Conservation (phyloP, 805 yeast species). For the Candida silvicultrix region DNA sequence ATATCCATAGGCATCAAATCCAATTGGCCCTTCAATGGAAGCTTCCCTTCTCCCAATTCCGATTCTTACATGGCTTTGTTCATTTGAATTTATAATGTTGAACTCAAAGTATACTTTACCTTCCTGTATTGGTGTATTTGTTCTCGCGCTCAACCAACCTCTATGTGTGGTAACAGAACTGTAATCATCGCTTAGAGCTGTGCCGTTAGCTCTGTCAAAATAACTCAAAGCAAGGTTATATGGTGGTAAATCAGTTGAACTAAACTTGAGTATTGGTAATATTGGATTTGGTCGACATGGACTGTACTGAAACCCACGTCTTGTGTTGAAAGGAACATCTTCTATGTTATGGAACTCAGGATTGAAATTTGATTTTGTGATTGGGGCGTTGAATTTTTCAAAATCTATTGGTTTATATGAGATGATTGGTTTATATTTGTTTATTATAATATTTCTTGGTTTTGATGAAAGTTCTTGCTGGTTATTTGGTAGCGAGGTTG, state of each 20-base stretch:
- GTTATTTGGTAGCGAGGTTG: not conserved
- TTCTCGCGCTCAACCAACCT: slow-evolving; percentile 79
- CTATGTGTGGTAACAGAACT: slow-evolving; percentile 45
- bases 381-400: slow-evolving; percentile 8
- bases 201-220: slow-evolving; percentile 65
- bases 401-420: slow-evolving; percentile 18
- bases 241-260: slow-evolving; percentile 73
- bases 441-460: slow-evolving; percentile 2
- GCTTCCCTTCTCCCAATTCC: slow-evolving; percentile 88
- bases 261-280: slow-evolving; percentile 51
- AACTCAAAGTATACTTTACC: slow-evolving; percentile 82
- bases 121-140: slow-evolving; percentile 69
- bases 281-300: slow-evolving; percentile 69
- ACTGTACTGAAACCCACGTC: slow-evolving; percentile 73
- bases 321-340: slow-evolving; percentile 70
- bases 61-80: slow-evolving; percentile 57
- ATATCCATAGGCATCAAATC: slow-evolving; percentile 91
- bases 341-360: slow-evolving; percentile 41
- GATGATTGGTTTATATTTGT: slow-evolving; percentile 19
- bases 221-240: slow-evolving; percentile 47
- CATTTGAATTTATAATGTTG: slow-evolving; percentile 38
- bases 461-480: not conserved
- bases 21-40: slow-evolving; percentile 89
- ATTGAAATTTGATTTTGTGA: slow-evolving; percentile 1
- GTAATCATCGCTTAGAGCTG: slow-evolving; percentile 33